phyloP scores from a whole-genome alignment of 148 eudicot genomes.

The Arctostaphylos glauca region DNA sequence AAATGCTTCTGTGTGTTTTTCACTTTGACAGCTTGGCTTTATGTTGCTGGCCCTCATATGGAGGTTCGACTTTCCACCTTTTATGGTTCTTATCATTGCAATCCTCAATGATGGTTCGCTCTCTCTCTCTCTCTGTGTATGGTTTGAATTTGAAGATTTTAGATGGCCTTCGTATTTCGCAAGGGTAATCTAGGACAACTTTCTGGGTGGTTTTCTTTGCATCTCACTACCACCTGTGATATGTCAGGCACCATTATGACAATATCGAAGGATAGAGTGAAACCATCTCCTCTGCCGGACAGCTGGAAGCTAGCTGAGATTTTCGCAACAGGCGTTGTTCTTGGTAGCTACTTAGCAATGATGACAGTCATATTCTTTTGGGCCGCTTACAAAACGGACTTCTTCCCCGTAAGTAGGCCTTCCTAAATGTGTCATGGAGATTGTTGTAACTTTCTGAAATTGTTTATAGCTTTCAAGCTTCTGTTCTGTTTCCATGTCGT shows the following conservation, averaged over 20 bases:
- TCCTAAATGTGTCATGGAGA: background rate
- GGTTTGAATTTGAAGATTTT: background rate
- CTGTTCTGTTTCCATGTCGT: background rate
- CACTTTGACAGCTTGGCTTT: constrained; percentile 79
- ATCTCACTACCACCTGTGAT: constrained; percentile 13
- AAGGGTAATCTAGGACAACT: background rate
- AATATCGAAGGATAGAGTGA: constrained; percentile 97
- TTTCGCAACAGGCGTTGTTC: constrained; percentile 83
- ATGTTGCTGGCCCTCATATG: constrained; percentile 93
- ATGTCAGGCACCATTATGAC: constrained; percentile 93
- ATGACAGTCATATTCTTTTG: constrained; percentile 99
- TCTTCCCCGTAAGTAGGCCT: constrained; percentile 70
- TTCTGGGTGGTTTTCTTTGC: constrained; percentile 1
- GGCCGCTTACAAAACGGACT: constrained; percentile 93
- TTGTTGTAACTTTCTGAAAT: background rate
- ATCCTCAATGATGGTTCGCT: constrained; percentile 88
- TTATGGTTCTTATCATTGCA: constrained; percentile 98
- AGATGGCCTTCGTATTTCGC: background rate
- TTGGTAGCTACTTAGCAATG: constrained; percentile 93
- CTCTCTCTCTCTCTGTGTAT: constrained; percentile 17
- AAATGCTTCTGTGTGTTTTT: background rate
- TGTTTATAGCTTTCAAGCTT: background rate
- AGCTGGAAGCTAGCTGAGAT: constrained; percentile 98
- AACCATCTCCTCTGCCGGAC: constrained; percentile 95
- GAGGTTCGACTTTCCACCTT: constrained; percentile 96